A percentile compares a stretch with the other conserved stretches of the same genome.
These are phyloP conservation scores for Fusarium heterosporum DNA, from an alignment of 2,329 filamentous ascomycete species.

Conservation along the genomic window DNA sequence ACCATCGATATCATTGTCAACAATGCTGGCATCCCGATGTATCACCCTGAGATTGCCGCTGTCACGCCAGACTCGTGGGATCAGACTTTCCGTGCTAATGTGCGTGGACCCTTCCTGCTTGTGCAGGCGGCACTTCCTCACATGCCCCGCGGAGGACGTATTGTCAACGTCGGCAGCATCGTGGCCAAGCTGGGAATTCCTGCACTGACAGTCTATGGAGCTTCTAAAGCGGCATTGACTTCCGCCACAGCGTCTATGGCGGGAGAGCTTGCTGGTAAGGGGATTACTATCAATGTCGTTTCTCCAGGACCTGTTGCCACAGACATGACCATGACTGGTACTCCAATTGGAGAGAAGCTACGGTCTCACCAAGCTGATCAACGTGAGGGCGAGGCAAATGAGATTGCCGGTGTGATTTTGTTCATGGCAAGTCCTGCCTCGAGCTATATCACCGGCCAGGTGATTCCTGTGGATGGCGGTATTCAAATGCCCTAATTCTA, in stretches of 20 bases:
- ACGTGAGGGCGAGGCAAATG: slow-evolving; percentile 3
- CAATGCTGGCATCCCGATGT: slow-evolving; percentile 22
- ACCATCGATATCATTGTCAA: slow-evolving; percentile 9
- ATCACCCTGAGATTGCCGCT: slow-evolving; percentile 34
- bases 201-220: slow-evolving; percentile 49
- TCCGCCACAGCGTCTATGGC: slow-evolving; percentile 10
- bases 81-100: slow-evolving; percentile 24
- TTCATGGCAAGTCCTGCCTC: slow-evolving; percentile 13
- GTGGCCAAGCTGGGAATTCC: slow-evolving; percentile 49
- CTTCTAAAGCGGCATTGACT: slow-evolving; percentile 50
- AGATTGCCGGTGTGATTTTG: slow-evolving; percentile 8
- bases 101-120: slow-evolving; percentile 48
- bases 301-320: slow-evolving; percentile 16
- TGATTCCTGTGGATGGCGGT: slow-evolving; percentile 18
- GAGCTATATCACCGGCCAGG: slow-evolving; percentile 21
- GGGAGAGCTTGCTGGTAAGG: slow-evolving; percentile 10
- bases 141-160: slow-evolving; percentile 48
- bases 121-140: slow-evolving; percentile 49
- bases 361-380: slow-evolving; percentile 11
- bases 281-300: slow-evolving; percentile 7
- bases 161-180: slow-evolving; percentile 52
- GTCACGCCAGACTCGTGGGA: slow-evolving; percentile 2
- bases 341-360: slow-evolving; percentile 1
- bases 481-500: slow-evolving; percentile 7
- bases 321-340: slow-evolving; percentile 14